Percentiles rank a stretch among this genome's conserved stretches.
Evolutionary conservation across 805 yeast genomes (phyloP).

Genomic region (Torulaspora quercuum): DNA sequence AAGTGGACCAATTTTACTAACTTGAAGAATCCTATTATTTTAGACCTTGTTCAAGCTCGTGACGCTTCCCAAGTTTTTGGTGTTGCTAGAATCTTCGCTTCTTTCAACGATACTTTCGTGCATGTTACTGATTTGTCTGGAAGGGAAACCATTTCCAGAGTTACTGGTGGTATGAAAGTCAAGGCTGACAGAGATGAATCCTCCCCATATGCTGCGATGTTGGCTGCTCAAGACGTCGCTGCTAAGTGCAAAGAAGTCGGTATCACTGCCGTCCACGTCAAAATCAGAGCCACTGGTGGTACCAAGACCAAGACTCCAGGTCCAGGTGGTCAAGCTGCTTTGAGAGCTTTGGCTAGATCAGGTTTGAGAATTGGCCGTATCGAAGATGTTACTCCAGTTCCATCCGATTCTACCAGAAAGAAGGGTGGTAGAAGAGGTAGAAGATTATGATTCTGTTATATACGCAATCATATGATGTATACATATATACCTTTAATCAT

Average conservation of each 20-base stretch:
- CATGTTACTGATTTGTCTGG: slow-evolving; percentile 99
- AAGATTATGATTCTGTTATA: slow-evolving; percentile 64
- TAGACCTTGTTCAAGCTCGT: slow-evolving; percentile 61
- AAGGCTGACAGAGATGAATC: slow-evolving; percentile 99
- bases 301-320: slow-evolving; percentile 99
- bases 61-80: slow-evolving; percentile 99
- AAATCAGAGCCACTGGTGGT: slow-evolving; percentile 99
- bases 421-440: slow-evolving; percentile 99
- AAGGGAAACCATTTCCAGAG: slow-evolving; percentile 99
- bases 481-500: slow-evolving; percentile 4
- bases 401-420: slow-evolving; percentile 99
- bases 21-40: slow-evolving; percentile 29
- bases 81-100: slow-evolving; percentile 99
- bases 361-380: slow-evolving; percentile 99
- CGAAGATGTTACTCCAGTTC: slow-evolving; percentile 99
- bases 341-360: slow-evolving; percentile 99
- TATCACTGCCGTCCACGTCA: slow-evolving; percentile 98
- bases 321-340: slow-evolving; percentile 99
- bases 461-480: too few relatives aligned
- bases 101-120: slow-evolving; percentile 99
- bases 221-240: slow-evolving; percentile 99
- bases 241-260: slow-evolving; percentile 99
- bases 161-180: slow-evolving; percentile 99
- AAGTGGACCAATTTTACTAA: slow-evolving; percentile 19
- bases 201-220: slow-evolving; percentile 99